Evolutionary conservation across 1,284 basidiomycete species (phyloP), one percentile per base, ranked within the genome.

Genomic region (Sphagnurus paluster): DNA sequence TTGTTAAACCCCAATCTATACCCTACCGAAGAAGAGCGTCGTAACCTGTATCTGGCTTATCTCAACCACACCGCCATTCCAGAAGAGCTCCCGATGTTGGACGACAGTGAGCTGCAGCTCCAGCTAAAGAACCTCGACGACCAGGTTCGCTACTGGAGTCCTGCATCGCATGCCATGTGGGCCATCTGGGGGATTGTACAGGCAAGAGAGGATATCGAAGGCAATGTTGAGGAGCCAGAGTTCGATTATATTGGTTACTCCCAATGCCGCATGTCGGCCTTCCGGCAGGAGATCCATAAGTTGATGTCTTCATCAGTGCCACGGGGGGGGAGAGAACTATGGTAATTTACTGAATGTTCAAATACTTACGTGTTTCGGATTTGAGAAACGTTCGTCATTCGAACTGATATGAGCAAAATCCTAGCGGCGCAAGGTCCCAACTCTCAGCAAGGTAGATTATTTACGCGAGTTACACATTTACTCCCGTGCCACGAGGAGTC

Each of bases 101-200:
- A 62, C 52, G 55, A 64, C 24, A 59, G 58, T 19, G 67, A 67
- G 41, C 63, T 69, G 39, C 71, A 74, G 44, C 57, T 56, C 9
- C 66, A 70, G 49, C 59, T 80, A 28, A 58, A 61, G 29, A 69
- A 64, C 49, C 69, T 97, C 35, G 92, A 95, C 53, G 68, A 75
- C 28, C 88, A 94, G 64, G 89, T 95, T 32, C 75, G 71, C 32
- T 72, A 82, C 5, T 98, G 94, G 94, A 87, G 86, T 56, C 88
- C 93, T 11, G 86, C 90, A 4, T 87, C 87, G 20, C 90, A 93
- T 58, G 90, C 80, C 5, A 85, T 89, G 79, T 98, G 94, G 93
- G 81, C 86, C 6, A 70, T 97, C 25, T 98, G 94, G 94, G 93
- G 90, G 2, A 74, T 97, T 49, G 82, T 97, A 8, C 92, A 95